Evolutionary conservation across 331 rosid species (phyloP).

Genomic region (Phaseolus coccineus): DNA sequence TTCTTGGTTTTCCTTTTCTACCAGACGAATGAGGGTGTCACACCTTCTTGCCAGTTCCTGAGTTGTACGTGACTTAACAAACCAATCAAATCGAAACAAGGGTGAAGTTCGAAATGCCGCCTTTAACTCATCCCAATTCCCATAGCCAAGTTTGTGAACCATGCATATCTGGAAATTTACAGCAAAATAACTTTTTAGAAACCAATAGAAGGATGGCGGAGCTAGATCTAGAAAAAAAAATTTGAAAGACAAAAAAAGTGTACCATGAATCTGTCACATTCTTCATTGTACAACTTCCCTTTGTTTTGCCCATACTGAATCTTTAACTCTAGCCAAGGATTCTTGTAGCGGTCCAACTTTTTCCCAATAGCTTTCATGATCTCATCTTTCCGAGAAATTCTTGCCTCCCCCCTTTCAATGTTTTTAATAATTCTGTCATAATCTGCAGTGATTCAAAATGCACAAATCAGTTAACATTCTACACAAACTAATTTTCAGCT

Average conservation of each 20-base stretch:
- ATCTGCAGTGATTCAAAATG: conserved; percentile 58
- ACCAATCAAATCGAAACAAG: conserved; percentile 98
- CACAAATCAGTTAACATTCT: conserved; percentile 27
- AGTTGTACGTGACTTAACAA: conserved; percentile 96
- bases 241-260: neutral
- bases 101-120: conserved; percentile 99
- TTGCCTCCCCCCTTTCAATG: conserved; percentile 98
- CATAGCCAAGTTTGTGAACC: conserved; percentile 99
- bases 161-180: conserved; percentile 79
- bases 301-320: conserved; percentile 97
- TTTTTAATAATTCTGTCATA: conserved; percentile 96
- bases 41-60: conserved; percentile 99
- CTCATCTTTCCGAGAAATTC: conserved; percentile 98
- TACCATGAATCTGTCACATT: conserved; percentile 99
- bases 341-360: conserved; percentile 97
- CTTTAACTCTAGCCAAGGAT: conserved; percentile 98
- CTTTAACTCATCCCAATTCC: conserved; percentile 99
- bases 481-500: conserved; percentile 27
- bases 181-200: neutral
- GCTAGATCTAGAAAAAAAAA: neutral
- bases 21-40: conserved; percentile 90
- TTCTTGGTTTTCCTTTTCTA: conserved; percentile 99
- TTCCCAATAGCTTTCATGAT: conserved; percentile 99
- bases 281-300: conserved; percentile 98
- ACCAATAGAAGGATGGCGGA: conserved; percentile 7